Base-by-base conservation (phyloP, 1,284 basidiomycete species). In the Cutaneotrichosporon mucoides region DNA sequence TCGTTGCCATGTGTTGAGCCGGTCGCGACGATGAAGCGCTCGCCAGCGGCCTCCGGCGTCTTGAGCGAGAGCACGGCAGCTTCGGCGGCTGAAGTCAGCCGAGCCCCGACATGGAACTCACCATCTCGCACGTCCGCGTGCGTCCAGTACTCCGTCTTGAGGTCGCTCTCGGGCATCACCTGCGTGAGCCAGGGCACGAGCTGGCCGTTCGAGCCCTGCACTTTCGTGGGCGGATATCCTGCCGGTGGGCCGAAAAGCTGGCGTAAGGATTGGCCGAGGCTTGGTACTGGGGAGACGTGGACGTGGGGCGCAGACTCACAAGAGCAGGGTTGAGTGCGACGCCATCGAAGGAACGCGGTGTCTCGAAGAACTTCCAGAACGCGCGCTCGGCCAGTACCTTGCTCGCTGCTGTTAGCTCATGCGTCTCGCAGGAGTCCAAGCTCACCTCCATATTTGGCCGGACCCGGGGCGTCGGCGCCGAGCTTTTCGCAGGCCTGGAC, bases 1-100 rank as follows among this genome's bases (percentile, higher is more conserved):
- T 74, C 74, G 56, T 78, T 72, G 11, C 66, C 70, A 42, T 57
- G 57, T 52, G 71, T 66, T 6, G 71, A 60, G 45, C 76, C 82
- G 4, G 67, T 73, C 36, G 71, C 72, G 52, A 82, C 61, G 13
- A 42, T 35, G 24, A 51, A 84, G 0, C 88, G 80, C 63, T 88
- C 76, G 0, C 83, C 84, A 1, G 81, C 82, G 0, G 53, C 35
- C 11, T 33, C 50, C 13, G 45, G 45, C 1, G 34, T 34, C 4
- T 15, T 11, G 36, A 62, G 41, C 6, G 56, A 43, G 3, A 8
- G 8, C 4, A 62, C 61, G 10, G 35, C n/a, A 2, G 51, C 61
- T 15, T 35, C 2, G 11, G 57, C 57, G 50, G 56, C 61, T 47
- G 3, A 71, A 70, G 53, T 77, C 69, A 13, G 65, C 70, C 24